Evolutionary conservation across 2,329 filamentous ascomycete species (phyloP).

Genomic region (Cercospora canescens): DNA sequence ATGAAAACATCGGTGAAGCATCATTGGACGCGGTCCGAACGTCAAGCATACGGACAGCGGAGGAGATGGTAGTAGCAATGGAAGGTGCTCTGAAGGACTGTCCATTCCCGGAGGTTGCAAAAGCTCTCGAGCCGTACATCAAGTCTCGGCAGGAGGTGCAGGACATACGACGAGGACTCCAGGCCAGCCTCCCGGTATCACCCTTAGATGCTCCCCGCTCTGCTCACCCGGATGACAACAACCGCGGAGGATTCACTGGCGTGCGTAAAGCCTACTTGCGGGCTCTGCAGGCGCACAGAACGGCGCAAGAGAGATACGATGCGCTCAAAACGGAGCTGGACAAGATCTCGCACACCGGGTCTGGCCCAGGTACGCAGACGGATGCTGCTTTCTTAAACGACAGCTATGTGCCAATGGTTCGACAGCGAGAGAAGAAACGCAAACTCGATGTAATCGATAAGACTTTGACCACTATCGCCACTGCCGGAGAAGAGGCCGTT

Average conservation of each 20-base stretch:
- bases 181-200: conserved; percentile 28
- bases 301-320: conserved; percentile 32
- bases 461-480: conserved; percentile 22
- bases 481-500: conserved; percentile 18
- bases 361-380: background rate
- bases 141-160: conserved; percentile 31
- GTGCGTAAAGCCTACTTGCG: conserved; percentile 34
- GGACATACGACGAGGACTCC: conserved; percentile 30
- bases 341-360: conserved; percentile 13
- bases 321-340: conserved; percentile 32
- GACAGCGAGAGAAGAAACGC: conserved; percentile 30
- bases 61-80: background rate
- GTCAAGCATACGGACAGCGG: background rate
- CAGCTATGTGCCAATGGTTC: conserved; percentile 28
- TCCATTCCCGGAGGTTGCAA: conserved; percentile 33
- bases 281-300: conserved; percentile 32
- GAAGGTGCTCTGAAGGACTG: conserved; percentile 12
- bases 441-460: conserved; percentile 32
- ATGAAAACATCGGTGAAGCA: background rate
- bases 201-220: conserved; percentile 12
- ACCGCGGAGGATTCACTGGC: conserved; percentile 25
- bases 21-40: background rate
- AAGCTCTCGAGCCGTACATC: conserved; percentile 33
- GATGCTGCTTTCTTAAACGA: conserved; percentile 19
- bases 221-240: conserved; percentile 1